phyloP scores from a whole-genome alignment of 116 monocot genomes.

The Zostera marina region DNA sequence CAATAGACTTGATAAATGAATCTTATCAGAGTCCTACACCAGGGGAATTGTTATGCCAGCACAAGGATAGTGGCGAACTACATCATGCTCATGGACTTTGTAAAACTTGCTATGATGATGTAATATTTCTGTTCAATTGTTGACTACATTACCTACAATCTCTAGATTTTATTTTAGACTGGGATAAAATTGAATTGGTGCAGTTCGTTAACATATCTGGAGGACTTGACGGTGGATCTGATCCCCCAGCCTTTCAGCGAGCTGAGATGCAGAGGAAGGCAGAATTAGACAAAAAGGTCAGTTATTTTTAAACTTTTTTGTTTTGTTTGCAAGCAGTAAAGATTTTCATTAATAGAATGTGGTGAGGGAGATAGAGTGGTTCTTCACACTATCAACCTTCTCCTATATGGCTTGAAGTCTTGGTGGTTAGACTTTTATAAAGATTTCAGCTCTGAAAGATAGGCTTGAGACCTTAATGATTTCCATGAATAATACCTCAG shows the following conservation, averaged over 20 bases:
- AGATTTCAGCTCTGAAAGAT: too few relatives aligned
- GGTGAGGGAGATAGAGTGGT: too few relatives aligned
- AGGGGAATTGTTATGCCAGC: constrained; percentile 44
- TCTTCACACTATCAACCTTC: too few relatives aligned
- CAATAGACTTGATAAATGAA: constrained; percentile 33
- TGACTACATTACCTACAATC: background rate
- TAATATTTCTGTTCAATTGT: constrained; percentile 8
- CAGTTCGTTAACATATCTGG: constrained; percentile 81
- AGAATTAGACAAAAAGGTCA: background rate
- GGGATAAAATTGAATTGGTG: background rate
- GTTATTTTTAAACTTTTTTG: background rate
- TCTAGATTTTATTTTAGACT: background rate
- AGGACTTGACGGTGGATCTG: constrained; percentile 69
- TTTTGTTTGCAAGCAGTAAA: too few relatives aligned
- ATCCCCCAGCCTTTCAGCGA: constrained; percentile 87
- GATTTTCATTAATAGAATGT: too few relatives aligned
- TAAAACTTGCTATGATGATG: constrained; percentile 57
- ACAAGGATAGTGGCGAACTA: constrained; percentile 27
- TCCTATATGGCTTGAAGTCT: too few relatives aligned
- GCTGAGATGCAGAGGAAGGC: constrained; percentile 54
- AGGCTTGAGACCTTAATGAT: too few relatives aligned
- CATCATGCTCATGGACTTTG: constrained; percentile 96
- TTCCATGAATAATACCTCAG: too few relatives aligned
- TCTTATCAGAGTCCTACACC: constrained; percentile 11
- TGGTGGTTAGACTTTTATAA: too few relatives aligned